Base-by-base conservation (phyloP, 306 rosid species). In the Lathyrus sativus region DNA sequence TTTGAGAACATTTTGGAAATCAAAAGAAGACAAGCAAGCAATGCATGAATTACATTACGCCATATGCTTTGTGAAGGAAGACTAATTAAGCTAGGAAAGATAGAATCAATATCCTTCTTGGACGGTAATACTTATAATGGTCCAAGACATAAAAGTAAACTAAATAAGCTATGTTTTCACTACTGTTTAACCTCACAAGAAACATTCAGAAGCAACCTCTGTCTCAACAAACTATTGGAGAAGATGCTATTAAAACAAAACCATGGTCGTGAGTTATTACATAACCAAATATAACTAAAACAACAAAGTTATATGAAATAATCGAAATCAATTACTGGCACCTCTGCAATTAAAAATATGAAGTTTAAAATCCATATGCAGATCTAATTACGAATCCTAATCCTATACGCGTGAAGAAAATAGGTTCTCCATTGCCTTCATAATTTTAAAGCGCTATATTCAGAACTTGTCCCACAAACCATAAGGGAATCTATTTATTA, bases 151-250 rank as follows among this genome's bases (percentile, higher is more conserved):
- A 50, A 19, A 38, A 37, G 11, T 17, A 1, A 38, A 68, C 9
- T 13, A 68, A 38, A 35, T 22, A 38, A 68, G 10, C 48, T 67
- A 3, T 3, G 46, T 7, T 33, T 38, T 50, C 38, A n/a, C 19
- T 3, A 35, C 3, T 28, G 8, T 33, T 35, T 67, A 35, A 68
- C 39, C 15, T 38, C 26, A 19, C 37, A 12, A 67, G n/a, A 67
- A 68, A 53, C 33, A 37, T 35, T 67, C 26, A 53, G 63, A 51
- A 4, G 63, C 26, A 38, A 49, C 46, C 22, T n/a, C 39, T 68
- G 28, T 13, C 63, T 8, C 39, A 53, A 37, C 39, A 68, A 51
- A 68, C 31, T 51, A 42, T 11, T 51, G 62, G 19, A 67, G 35
- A 68, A 54, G 55, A 39, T 69, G 53, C 50, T 18, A 54, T 18